Evolutionary conservation across 805 yeast species (phyloP), one percentile per base, ranked within the genome.

Genomic region (Limtongia smithiae): DNA sequence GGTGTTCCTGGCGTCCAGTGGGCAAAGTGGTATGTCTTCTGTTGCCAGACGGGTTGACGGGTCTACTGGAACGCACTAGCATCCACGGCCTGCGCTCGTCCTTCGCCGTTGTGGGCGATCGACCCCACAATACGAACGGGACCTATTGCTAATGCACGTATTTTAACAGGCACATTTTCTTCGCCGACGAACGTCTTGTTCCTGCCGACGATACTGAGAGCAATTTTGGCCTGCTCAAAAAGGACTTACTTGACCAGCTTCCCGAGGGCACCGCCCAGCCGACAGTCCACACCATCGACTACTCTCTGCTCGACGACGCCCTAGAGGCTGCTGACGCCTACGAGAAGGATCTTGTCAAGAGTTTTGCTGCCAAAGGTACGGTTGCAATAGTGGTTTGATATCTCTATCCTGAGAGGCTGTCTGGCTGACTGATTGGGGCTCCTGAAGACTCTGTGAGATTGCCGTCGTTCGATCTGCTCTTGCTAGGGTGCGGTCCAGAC

Each of bases 401-500:
- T 14, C 9, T 14, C 8, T 31, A n/a, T n/a, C n/a, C n/a, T n/a
- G n/a, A n/a, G n/a, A n/a, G n/a, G n/a, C n/a, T n/a, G n/a, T n/a
- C n/a, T n/a, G n/a, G n/a, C n/a, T n/a, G n/a, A n/a, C n/a, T n/a
- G n/a, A n/a, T n/a, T n/a, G n/a, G n/a, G n/a, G n/a, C 8, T 32
- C 33, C 14, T 24, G 18, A 21, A 66, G 97, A 93, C 68, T 83
- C 95, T 15, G 98, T 93, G 48, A 89, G 90, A 69, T 76, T 91
- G 54, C 98, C 98, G 51, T 82, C 87, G 80, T 91, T 93, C 70
- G 97, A 93, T 68, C 71, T 93, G 46, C 78, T 93, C 55, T 72
- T 93, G 58, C 74, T 93, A 51, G 98, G 98, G 22, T 91, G 97
- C 74, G 98, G 98, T 0, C 97, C 97, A 2, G 98, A 91, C 68